Evolutionary conservation across 139 green algal genomes (phyloP).

Genomic region (Trebouxia sp.): DNA sequence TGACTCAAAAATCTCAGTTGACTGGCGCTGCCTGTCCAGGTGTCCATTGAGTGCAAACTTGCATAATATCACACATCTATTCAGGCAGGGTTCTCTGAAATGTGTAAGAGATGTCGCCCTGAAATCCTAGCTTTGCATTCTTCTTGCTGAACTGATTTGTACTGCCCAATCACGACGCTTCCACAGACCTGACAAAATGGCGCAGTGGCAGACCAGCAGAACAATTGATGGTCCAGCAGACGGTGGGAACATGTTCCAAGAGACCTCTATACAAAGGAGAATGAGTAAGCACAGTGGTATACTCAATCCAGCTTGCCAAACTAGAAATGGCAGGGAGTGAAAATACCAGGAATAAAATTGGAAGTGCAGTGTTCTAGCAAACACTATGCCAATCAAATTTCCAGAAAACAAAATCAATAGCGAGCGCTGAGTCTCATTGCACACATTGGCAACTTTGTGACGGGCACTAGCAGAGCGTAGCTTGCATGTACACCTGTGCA

Average conservation of each 20-base stretch:
- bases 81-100: no score
- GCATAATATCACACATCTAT: no score
- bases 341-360: constrained; percentile 94
- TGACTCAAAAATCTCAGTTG: no score
- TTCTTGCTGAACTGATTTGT: no score
- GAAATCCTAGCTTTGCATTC: no score
- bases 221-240: not conserved
- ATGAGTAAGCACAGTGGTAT: constrained; percentile 31
- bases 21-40: no score
- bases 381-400: constrained; percentile 82
- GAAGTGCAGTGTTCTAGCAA: constrained; percentile 80
- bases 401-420: constrained; percentile 63
- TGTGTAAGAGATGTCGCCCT: no score
- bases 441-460: not conserved
- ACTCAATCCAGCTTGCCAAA: constrained; percentile 51
- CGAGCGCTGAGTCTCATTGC: not conserved
- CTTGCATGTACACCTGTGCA: not conserved
- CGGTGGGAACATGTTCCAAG: constrained; percentile 57
- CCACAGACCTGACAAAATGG: constrained; percentile 13
- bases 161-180: not conserved
- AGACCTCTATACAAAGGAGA: constrained; percentile 60
- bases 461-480: not conserved
- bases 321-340: constrained; percentile 70
- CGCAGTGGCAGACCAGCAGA: constrained; percentile 21
- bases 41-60: no score